A percentile compares a stretch with the other conserved stretches of the same genome.
phyloP scores from a whole-genome alignment of 345 rosid species.

The Populus simonii region DNA sequence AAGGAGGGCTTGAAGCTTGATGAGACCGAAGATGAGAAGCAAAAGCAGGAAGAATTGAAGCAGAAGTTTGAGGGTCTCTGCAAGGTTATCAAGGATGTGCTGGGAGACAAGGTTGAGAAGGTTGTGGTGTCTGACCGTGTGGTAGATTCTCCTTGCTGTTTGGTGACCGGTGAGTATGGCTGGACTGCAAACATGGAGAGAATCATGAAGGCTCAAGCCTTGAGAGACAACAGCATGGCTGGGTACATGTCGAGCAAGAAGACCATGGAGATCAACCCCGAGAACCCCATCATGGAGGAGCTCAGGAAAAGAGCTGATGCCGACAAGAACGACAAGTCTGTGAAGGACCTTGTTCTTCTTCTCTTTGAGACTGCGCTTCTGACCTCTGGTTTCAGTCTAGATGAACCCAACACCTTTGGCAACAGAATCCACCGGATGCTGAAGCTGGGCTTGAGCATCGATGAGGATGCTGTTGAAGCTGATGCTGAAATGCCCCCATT shows the following conservation, averaged over 20 bases:
- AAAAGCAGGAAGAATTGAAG: conserved; percentile 58
- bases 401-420: conserved; percentile 86
- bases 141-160: conserved; percentile 84
- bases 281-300: conserved; percentile 85
- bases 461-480: conserved; percentile 62
- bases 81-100: conserved; percentile 79
- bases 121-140: conserved; percentile 81
- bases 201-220: conserved; percentile 83
- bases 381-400: conserved; percentile 87
- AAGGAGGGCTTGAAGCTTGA: conserved; percentile 82
- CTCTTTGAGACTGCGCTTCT: conserved; percentile 78
- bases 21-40: conserved; percentile 76
- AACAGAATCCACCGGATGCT: conserved; percentile 87
- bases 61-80: conserved; percentile 76
- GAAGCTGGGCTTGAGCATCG: conserved; percentile 78
- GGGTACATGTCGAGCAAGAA: conserved; percentile 89
- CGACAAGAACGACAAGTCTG: conserved; percentile 81
- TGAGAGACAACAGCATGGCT: conserved; percentile 83
- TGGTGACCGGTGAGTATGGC: conserved; percentile 79
- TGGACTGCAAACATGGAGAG: conserved; percentile 96
- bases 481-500: conserved; percentile 77
- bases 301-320: conserved; percentile 83
- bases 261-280: conserved; percentile 88
- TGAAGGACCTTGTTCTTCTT: conserved; percentile 74
- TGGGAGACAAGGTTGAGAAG: conserved; percentile 82